Evolutionary conservation across 1,284 basidiomycete species (phyloP), one percentile per base, ranked within the genome.

Genomic region (Fomitopsis palustris): DNA sequence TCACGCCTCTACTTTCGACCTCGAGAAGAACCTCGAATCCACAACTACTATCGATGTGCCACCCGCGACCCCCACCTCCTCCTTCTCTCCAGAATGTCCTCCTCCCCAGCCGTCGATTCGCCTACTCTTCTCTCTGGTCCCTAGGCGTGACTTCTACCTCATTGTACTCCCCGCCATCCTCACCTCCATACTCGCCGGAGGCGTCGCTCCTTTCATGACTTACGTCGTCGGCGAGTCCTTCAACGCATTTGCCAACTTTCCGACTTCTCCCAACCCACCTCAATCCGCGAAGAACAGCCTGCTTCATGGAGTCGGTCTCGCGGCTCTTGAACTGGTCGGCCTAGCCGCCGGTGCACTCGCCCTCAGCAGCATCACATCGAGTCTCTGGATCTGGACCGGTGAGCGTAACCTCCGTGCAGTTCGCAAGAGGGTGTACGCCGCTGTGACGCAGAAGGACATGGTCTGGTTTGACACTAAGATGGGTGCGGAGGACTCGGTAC

Each of bases 181-280:
- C 45, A 80, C 86, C 27, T 90, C 93, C 4, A 60, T 93, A 41
- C 74, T 85, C 43, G 81, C 88, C 0, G 92, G 94, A 45, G 84
- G 87, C 38, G 81, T 98, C 38, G 93, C 92, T 0, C 93, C 96
- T 0, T 92, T 92, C 78, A 98, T 98, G 95, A 96, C 96, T 6
- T 82, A 86, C 56, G 85, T 96, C 63, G 80, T 98, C 63, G 96
- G 96, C 31, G 82, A 90, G 56, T 86, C 88, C 5, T 97, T 98
- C 76, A 83, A 92, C 66, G 81, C 88, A 0, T 95, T 97, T 67
- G 77, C 85, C 2, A 63, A 68, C 0, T 87, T 84, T 66, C 81
- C 81, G n/a, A 73, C 78, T 59, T 75, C 70, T 61, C 76, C 75
- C 51, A 76, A 75, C 60, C 80, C 78, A 8, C 72, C 80, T 2